Evolutionary conservation across 495 filamentous ascomycete species (phyloP).

Genomic region (Podospora fimiseda): DNA sequence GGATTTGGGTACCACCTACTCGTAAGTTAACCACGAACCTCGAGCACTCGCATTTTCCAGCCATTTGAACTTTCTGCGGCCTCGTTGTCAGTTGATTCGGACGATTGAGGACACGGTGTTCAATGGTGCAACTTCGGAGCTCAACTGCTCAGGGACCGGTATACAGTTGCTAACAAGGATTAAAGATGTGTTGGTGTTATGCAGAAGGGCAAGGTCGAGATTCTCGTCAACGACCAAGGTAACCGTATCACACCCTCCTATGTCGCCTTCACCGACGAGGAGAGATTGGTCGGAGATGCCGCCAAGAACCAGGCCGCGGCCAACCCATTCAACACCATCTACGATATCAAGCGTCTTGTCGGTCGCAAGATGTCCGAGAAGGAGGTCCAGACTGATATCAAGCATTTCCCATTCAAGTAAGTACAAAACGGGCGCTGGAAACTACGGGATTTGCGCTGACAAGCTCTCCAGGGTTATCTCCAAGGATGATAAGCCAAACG

Average conservation of each 20-base stretch:
- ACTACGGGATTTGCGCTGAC: conserved; percentile 8
- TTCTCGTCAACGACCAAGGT: conserved; percentile 95
- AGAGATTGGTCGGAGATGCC: conserved; percentile 94
- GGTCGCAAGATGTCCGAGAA: conserved; percentile 84
- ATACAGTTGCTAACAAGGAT: conserved; percentile 17
- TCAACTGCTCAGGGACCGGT: neutral
- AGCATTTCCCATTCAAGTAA: conserved; percentile 85
- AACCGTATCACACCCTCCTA: conserved; percentile 99
- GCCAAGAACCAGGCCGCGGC: conserved; percentile 98
- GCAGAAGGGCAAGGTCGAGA: conserved; percentile 98
- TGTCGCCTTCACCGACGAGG: conserved; percentile 97
- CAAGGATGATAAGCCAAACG: conserved; percentile 74
- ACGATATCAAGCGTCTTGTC: conserved; percentile 90
- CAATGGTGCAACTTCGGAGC: conserved; percentile 2
- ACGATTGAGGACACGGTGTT: conserved; percentile 6
- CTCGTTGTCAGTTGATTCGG: neutral
- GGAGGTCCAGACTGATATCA: conserved; percentile 75
- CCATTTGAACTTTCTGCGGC: neutral
- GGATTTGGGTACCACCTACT: conserved; percentile 98
- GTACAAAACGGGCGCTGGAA: neutral
- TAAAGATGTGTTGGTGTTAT: conserved; percentile 84
- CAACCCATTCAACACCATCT: conserved; percentile 85
- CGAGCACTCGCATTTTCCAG: neutral
- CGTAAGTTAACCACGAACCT: conserved; percentile 40
- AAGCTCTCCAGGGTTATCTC: conserved; percentile 48